phyloP scores from a whole-genome alignment of 208 protist species.

The Leishmania gerbilli region DNA sequence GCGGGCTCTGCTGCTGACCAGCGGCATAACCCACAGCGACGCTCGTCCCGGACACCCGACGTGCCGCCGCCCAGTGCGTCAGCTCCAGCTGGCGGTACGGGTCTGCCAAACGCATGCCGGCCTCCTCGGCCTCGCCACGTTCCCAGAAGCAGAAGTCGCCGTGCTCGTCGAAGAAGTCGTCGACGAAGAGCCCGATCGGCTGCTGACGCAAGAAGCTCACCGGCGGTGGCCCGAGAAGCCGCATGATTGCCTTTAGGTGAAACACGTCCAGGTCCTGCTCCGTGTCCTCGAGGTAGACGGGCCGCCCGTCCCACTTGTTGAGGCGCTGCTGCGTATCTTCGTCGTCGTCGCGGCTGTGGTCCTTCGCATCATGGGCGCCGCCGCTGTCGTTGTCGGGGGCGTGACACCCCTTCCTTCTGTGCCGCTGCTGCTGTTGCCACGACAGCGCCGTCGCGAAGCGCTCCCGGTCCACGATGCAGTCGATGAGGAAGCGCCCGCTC shows the following conservation, averaged over 20 bases:
- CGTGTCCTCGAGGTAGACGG: conserved; percentile 37
- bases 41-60: too few relatives aligned
- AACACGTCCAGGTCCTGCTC: conserved; percentile 58
- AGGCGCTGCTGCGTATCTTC: conserved; percentile 3
- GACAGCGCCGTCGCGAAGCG: neutral
- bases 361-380: too few relatives aligned
- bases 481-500: conserved; percentile 66
- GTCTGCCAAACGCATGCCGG: conserved; percentile 12
- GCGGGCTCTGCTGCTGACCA: neutral
- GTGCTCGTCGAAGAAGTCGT: conserved; percentile 42
- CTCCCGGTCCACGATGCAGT: conserved; percentile 34
- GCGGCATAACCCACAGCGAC: too few relatives aligned
- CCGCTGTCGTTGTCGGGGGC: too few relatives aligned
- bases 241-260: conserved; percentile 57
- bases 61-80: neutral
- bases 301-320: conserved; percentile 18
- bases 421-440: neutral
- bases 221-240: conserved; percentile 58
- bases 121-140: conserved; percentile 33
- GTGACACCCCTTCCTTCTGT: neutral
- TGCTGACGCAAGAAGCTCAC: conserved; percentile 31
- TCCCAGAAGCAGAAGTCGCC: conserved; percentile 50
- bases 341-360: neutral
- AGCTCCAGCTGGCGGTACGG: neutral
- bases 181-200: conserved; percentile 43